These are phyloP conservation scores for Citrus mangshanensis DNA, from an alignment of 345 rosid genomes.

Conservation along the genomic window DNA sequence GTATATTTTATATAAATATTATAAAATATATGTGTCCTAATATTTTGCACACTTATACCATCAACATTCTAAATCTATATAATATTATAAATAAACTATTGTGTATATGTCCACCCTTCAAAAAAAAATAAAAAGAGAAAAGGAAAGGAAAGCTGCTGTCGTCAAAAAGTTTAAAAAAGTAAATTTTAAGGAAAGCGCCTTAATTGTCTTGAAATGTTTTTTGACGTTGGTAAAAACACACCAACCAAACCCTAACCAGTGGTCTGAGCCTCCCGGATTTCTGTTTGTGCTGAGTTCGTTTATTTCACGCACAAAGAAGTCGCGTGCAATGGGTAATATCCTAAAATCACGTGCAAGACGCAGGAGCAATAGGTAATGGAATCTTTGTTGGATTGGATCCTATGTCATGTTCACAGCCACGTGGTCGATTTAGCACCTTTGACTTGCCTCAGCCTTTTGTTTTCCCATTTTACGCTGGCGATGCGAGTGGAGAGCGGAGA, in stretches of 20 bases:
- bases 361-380: neutral
- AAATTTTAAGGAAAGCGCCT: too few relatives aligned
- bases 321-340: neutral
- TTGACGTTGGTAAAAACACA: neutral
- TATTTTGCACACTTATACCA: too few relatives aligned
- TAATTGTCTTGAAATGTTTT: neutral
- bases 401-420: slow-evolving; percentile 26
- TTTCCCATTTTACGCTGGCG: neutral
- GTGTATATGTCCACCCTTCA: too few relatives aligned
- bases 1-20: too few relatives aligned
- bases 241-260: neutral
- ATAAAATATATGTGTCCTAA: too few relatives aligned
- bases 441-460: slow-evolving; percentile 4
- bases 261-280: too few relatives aligned
- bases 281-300: neutral
- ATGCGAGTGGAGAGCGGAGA: too few relatives aligned
- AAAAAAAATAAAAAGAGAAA: too few relatives aligned
- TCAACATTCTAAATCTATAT: too few relatives aligned
- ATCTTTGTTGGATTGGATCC: slow-evolving; percentile 11
- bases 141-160: too few relatives aligned
- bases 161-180: too few relatives aligned
- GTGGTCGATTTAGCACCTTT: slow-evolving; percentile 34
- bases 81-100: too few relatives aligned
- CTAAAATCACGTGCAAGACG: neutral
- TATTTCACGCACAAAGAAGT: neutral